phyloP scores from a whole-genome alignment of 2,329 filamentous ascomycete genomes.

The Epichloe amarillans region DNA sequence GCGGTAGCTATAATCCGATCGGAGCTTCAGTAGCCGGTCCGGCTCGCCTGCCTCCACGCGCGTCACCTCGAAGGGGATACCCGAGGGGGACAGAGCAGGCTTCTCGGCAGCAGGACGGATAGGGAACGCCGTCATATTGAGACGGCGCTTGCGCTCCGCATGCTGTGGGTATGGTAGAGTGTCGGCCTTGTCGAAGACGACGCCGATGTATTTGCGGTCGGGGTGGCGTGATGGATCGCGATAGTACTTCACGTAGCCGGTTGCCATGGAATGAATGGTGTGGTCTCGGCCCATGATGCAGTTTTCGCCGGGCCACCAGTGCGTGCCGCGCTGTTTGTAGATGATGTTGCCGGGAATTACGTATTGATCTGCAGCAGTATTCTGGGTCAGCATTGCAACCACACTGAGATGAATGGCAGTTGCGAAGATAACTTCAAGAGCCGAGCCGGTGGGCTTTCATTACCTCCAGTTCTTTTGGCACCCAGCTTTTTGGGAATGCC shows the following conservation, averaged over 20 bases:
- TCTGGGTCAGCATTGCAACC: neutral
- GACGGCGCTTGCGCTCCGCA: conserved; percentile 57
- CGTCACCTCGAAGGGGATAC: conserved; percentile 34
- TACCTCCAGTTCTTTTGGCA: conserved; percentile 84
- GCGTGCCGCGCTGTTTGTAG: conserved; percentile 88
- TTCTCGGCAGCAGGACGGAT: conserved; percentile 25
- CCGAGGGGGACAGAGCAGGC: conserved; percentile 33
- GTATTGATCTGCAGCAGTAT: conserved; percentile 55
- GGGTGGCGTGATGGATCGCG: conserved; percentile 72
- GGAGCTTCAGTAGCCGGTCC: conserved; percentile 35
- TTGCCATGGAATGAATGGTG: conserved; percentile 76
- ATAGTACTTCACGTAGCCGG: conserved; percentile 96
- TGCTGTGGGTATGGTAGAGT: conserved; percentile 64
- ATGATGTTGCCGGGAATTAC: conserved; percentile 96
- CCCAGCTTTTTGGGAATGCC: conserved; percentile 71
- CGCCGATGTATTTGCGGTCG: conserved; percentile 85
- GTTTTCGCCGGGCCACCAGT: conserved; percentile 93
- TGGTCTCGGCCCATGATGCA: conserved; percentile 91
- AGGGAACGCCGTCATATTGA: conserved; percentile 54
- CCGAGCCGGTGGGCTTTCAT: conserved; percentile 20
- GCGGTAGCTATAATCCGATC: conserved; percentile 42
- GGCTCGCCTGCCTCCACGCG: conserved; percentile 28
- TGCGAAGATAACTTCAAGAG: neutral
- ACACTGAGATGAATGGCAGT: neutral
- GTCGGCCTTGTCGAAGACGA: conserved; percentile 73